Percentiles rank a stretch among this genome's conserved stretches.
These are phyloP conservation scores for Kwoniella newhampshirensis DNA, from an alignment of 768 basidiomycete genomes.

Conservation along the genomic window DNA sequence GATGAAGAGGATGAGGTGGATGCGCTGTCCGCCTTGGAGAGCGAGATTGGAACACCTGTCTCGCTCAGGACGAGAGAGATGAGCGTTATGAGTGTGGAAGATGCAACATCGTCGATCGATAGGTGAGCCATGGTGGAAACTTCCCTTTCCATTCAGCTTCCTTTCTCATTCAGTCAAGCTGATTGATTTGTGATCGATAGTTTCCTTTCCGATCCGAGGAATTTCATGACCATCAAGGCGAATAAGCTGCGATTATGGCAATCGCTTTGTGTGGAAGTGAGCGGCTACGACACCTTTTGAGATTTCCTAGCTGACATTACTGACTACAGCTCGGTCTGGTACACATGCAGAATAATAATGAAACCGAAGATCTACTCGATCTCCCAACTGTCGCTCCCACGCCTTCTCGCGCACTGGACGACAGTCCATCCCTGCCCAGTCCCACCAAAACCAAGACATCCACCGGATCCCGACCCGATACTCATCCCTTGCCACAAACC, in stretches of 20 bases:
- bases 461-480: conserved; percentile 6
- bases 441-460: neutral
- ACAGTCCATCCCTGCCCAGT: neutral
- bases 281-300: neutral
- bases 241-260: conserved; percentile 48
- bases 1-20: conserved; percentile 30
- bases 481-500: conserved; percentile 26
- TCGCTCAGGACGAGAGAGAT: conserved; percentile 3
- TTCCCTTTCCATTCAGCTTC: neutral
- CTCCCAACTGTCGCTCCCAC: conserved; percentile 14
- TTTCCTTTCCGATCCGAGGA: conserved; percentile 31
- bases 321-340: conserved; percentile 36
- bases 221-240: conserved; percentile 25
- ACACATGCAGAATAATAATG: neutral
- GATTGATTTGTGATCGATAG: conserved; percentile 13
- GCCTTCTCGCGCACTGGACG: conserved; percentile 4
- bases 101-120: conserved; percentile 39
- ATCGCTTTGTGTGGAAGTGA: conserved; percentile 43
- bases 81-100: conserved; percentile 32
- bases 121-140: conserved; percentile 25
- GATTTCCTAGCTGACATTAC: neutral
- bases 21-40: conserved; percentile 15
- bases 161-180: neutral
- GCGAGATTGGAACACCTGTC: conserved; percentile 9
- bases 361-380: conserved; percentile 19